Base-by-base conservation (phyloP, 2,329 filamentous ascomycete species). In the Trichoderma citrinoviride region DNA sequence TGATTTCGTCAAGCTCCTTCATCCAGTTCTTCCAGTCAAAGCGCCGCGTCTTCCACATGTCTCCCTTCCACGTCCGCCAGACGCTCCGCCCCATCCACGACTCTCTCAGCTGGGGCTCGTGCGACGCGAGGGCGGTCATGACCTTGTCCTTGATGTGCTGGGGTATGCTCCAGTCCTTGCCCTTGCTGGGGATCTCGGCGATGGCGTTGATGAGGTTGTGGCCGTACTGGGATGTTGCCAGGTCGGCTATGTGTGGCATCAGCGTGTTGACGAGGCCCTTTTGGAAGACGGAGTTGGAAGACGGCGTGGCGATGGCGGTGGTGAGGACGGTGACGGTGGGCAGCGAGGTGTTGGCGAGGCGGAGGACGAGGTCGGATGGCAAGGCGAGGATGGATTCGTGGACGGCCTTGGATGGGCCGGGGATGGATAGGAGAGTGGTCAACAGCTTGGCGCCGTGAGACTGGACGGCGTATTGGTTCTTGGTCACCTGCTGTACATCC, bases 391-490 rank as follows among this genome's bases (percentile, higher is more conserved):
- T 77, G n/a, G 89, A 86, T 17, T 88, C 85, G 73, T 95, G 91
- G 37, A 96, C 85, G 12, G 93, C 83, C 57, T 86, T 86, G 64
- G 85, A 83, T 1, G 93, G 81, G 0, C 92, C 92, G 0, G 90
- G 85, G 27, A 92, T 88, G 7, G 85, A 79, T 57, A 98, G 86
- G 80, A 99, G 90, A 4, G 90, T 80, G 67, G 95, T 89, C 8
- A 91, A 88, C 29, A 99, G 84, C 53, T 97, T 83, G 21, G 91
- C 92, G 66, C 90, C 92, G 78, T 99, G 93, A 3, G 81, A 82
- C 40, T 82, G 76, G 23, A 85, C 76, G 33, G 82, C 80, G 33
- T 80, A 77, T 61, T 74, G 92, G 77, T 82, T 92, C 87, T 78
- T 85, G 70, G 69, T 78, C 41, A 77, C 74, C 29, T 80, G 77